Base-by-base conservation (phyloP, 108 stramenopile species). In the Nannochloropsis oceanica region DNA sequence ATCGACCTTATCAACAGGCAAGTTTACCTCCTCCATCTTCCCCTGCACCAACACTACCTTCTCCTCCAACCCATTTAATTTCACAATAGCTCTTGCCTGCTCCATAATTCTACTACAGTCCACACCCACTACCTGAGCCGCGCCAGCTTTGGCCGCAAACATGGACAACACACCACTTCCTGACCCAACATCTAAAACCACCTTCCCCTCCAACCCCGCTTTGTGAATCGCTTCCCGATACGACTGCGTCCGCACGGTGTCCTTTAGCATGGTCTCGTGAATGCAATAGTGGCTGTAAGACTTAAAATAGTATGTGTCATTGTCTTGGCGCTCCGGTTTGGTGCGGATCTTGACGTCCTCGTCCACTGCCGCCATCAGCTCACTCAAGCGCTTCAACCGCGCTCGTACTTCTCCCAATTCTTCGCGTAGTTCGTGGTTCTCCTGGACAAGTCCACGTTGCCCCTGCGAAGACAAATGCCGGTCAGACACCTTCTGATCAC, bases 181-280 rank as follows among this genome's bases (percentile, higher is more conserved):
- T 82, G 95, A 96, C 11, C 96, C 97, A 22, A 98, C 96, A 89
- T 98, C 97, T 24, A 98, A 87, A n/a, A 98, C 93, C 84, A 93
- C 91, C 92, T 96, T 94, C 27, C 92, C 94, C 85, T 93, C 20
- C 12, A 80, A 11, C 7, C 59, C 59, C n/a, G 59, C 59, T n/a
- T 73, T 18, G n/a, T n/a, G n/a, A 14, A 89, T 86, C 26, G 90
- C 90, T 7, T 13, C 44, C 43, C 85, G 84, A 83, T 91, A 91
- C 14, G 82, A 88, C 18, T 83, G 82, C 22, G 89, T 91, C 0
- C 90, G 87, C 43, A 87, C 46, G 20, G 81, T 88, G 43, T 91
- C 90, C 59, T 50, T 87, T 12, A 91, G 90, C 90, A 91, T 91
- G n/a, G 85, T 89, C 79, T 88, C 89, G 26, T 91, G 90, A 12